phyloP scores from a whole-genome alignment of 108 stramenopile genomes.

The Conticribra guillardii region DNA sequence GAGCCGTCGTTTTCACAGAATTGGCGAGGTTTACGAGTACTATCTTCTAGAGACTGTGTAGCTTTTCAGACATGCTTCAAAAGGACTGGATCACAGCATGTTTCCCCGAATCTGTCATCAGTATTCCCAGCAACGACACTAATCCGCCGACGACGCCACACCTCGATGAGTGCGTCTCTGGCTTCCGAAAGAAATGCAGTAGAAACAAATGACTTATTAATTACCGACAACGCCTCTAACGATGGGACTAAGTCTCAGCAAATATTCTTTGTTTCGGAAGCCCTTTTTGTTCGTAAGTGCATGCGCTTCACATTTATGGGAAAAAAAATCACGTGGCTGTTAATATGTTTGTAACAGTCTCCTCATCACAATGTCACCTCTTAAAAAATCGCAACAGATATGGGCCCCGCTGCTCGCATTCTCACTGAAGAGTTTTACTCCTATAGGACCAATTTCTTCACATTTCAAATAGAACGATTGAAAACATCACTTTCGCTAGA shows the following conservation, averaged over 20 bases:
- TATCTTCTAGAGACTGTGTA: not conserved
- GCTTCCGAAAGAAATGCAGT: no score
- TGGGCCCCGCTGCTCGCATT: slow-evolving; percentile 63
- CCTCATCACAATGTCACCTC: not conserved
- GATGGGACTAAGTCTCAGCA: slow-evolving; percentile 8
- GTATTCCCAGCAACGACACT: no score
- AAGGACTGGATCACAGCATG: no score
- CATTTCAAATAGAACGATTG: slow-evolving; percentile 65
- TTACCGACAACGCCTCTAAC: not conserved
- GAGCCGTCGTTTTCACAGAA: not conserved
- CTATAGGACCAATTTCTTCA: slow-evolving; percentile 62
- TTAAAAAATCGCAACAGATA: slow-evolving; percentile 35
- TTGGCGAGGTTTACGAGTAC: not conserved
- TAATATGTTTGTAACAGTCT: not conserved
- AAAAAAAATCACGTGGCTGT: not conserved
- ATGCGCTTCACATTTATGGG: not conserved
- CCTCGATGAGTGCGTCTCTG: no score
- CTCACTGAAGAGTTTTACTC: slow-evolving; percentile 74
- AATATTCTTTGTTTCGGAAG: slow-evolving; percentile 46
- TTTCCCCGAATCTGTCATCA: no score
- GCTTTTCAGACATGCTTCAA: not conserved
- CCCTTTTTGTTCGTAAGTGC: slow-evolving; percentile 48
- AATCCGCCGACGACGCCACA: no score
- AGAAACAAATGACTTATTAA: not conserved
- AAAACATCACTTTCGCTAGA: slow-evolving; percentile 66